Conservation (phyloP, 148 eudicot genomes). For the Rhododendron simsii region DNA sequence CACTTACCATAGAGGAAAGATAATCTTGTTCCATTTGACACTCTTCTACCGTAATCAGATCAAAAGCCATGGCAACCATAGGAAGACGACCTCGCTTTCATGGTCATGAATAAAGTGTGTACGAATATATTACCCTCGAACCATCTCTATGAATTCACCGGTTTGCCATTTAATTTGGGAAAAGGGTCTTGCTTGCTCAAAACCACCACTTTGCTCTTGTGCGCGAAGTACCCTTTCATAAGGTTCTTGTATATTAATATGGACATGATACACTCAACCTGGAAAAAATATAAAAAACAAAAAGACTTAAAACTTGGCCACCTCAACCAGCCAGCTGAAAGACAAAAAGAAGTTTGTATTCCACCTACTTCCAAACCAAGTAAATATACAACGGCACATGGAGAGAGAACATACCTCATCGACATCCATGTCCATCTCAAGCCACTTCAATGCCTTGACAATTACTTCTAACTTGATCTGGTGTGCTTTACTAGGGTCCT, state of each 20-base stretch:
- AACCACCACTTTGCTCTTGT: constrained; percentile 93
- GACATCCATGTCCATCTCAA: constrained; percentile 87
- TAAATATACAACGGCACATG: neutral
- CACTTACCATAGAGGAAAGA: neutral
- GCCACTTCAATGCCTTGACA: constrained; percentile 91
- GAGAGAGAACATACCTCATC: constrained; percentile 63
- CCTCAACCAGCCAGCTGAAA: neutral
- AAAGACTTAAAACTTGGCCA: neutral
- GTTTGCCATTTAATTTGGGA: constrained; percentile 80
- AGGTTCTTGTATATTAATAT: constrained; percentile 88
- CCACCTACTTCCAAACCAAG: neutral
- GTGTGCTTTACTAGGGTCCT: constrained; percentile 83
- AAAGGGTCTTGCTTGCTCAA: constrained; percentile 96
- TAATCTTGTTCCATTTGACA: neutral
- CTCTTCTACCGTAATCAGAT: neutral
- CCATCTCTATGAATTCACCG: constrained; percentile 48
- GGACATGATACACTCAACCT: constrained; percentile 94
- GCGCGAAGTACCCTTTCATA: constrained; percentile 92
- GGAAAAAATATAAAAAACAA: constrained; percentile 13
- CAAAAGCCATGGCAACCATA: neutral
- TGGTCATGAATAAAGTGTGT: neutral
- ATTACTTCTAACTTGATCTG: constrained; percentile 88
- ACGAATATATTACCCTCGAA: neutral
- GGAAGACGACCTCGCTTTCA: neutral
- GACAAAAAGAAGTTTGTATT: neutral